These are phyloP conservation scores for Penicillium chermesinum DNA, from an alignment of 495 filamentous ascomycete genomes.

Conservation along the genomic window DNA sequence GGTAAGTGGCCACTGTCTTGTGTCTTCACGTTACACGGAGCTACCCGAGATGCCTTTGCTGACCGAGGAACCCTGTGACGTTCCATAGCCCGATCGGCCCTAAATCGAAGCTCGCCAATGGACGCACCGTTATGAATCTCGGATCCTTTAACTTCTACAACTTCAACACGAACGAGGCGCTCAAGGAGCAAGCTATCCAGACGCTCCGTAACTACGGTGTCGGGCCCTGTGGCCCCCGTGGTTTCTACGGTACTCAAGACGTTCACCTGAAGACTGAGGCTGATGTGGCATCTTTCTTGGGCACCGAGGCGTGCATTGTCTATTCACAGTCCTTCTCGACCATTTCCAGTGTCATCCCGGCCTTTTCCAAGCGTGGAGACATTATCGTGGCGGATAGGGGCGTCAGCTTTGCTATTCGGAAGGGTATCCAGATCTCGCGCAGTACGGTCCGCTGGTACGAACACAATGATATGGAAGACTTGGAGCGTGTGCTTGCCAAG, in stretches of 20 bases:
- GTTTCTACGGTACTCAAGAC: conserved; percentile 98
- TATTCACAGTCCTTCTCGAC: conserved; percentile 95
- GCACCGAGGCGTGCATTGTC: conserved; percentile 80
- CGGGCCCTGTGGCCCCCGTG: conserved; percentile 90
- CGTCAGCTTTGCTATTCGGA: conserved; percentile 88
- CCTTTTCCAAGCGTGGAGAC: conserved; percentile 94
- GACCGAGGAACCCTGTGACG: conserved; percentile 4
- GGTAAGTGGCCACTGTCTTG: conserved; percentile 46
- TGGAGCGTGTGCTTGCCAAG: conserved; percentile 79
- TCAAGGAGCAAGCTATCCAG: conserved; percentile 92
- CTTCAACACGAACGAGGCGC: conserved; percentile 80
- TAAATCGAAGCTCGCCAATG: conserved; percentile 82
- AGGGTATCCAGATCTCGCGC: conserved; percentile 87
- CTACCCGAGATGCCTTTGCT: conserved; percentile 6
- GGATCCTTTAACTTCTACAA: conserved; percentile 97
- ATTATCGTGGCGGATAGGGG: conserved; percentile 97
- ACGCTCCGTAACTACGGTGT: conserved; percentile 93
- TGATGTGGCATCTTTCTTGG: conserved; percentile 85
- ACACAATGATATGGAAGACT: conserved; percentile 92
- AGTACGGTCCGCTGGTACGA: conserved; percentile 91
- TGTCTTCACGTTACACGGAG: background rate
- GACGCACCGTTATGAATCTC: conserved; percentile 84
- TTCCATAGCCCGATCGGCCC: conserved; percentile 72
- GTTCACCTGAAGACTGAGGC: conserved; percentile 96
- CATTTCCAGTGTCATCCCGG: conserved; percentile 88